Base-by-base conservation (phyloP, 768 basidiomycete genomes). In the Pisolithus marmoratus region DNA sequence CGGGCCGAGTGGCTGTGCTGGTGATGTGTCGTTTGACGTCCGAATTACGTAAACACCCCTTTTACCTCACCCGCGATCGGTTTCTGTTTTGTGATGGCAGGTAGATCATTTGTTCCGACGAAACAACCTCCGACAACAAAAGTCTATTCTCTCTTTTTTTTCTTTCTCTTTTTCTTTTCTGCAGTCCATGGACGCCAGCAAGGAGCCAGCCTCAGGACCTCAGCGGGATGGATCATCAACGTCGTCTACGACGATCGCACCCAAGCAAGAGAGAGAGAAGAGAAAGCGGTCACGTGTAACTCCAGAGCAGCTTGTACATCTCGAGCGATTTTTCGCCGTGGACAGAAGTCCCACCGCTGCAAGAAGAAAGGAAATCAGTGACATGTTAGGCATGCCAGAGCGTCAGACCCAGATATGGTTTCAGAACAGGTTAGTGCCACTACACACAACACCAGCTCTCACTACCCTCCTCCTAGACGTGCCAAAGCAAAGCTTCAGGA, bases 391-490 rank as follows among this genome's bases (percentile, higher is more conserved):
- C 15, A 90, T 92, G 85, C 80, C 86, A 47, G 90, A 91, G 68
- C 82, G 88, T 36, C 90, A 91, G 72, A 90, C 87, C 0, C 90
- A 91, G 68, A 86, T 92, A 44, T 91, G 90, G 90, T 92, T 90
- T 60, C 89, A 92, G 65, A 91, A 92, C 63, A 75, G 89, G 89
- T 59, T 24, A 7, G 58, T 56, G 5, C 31, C 6, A 46, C 11
- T 48, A 12, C 40, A 2, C 8, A 7, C 22, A 34, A 22, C 20
- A 37, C 22, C 14, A 12, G 43, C 48, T 49, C 42, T 51, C 15
- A 54, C 46, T 38, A 27, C 52, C 27, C n/a, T 22, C 31, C 48
- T 43, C 4, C 34, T 55, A 90, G 90, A 53, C 85, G 90, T 3
- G 90, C 90, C 37, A 92, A 92, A 64, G 87, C 87, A 2, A 91